These are phyloP conservation scores for Scalesia atractyloides DNA, from an alignment of 129 eudicot genomes.

Conservation along the genomic window DNA sequence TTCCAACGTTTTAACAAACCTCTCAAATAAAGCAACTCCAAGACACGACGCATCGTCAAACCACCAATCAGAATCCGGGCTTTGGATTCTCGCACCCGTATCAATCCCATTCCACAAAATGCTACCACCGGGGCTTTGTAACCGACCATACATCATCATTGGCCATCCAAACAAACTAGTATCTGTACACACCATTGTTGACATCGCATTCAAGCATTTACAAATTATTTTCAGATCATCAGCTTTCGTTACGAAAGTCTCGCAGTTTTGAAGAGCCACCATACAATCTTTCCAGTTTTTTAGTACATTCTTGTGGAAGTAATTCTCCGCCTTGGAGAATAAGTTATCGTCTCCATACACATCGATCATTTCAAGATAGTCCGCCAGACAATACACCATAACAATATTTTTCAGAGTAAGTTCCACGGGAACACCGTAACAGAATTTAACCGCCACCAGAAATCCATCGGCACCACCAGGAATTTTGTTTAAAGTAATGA, in stretches of 20 bases:
- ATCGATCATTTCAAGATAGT: constrained; percentile 79
- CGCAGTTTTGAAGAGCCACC: constrained; percentile 66
- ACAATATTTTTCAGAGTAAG: constrained; percentile 67
- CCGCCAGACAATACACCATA: constrained; percentile 64
- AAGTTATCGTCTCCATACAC: constrained; percentile 77
- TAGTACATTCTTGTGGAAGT: constrained; percentile 61
- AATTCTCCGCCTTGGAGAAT: constrained; percentile 50
- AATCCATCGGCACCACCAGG: constrained; percentile 69
- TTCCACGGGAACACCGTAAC: constrained; percentile 62
- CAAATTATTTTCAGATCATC: constrained; percentile 57
- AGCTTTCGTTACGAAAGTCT: constrained; percentile 43
- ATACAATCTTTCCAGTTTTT: constrained; percentile 81
- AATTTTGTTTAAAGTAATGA: constrained; percentile 47
- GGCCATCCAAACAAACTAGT: constrained; percentile 93
- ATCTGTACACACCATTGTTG: constrained; percentile 78
- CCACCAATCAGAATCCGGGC: constrained; percentile 87
- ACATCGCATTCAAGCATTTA: constrained; percentile 62
- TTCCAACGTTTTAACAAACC: constrained; percentile 66
- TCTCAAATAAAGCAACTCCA: constrained; percentile 51
- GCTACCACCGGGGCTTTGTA: constrained; percentile 95
- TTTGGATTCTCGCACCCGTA: constrained; percentile 80
- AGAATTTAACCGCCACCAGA: constrained; percentile 55
- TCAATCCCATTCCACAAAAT: constrained; percentile 91
- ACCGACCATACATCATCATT: constrained; percentile 85
- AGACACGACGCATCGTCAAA: constrained; percentile 81